Base-by-base conservation (phyloP, 805 yeast species). In the Yarrowia sp. region DNA sequence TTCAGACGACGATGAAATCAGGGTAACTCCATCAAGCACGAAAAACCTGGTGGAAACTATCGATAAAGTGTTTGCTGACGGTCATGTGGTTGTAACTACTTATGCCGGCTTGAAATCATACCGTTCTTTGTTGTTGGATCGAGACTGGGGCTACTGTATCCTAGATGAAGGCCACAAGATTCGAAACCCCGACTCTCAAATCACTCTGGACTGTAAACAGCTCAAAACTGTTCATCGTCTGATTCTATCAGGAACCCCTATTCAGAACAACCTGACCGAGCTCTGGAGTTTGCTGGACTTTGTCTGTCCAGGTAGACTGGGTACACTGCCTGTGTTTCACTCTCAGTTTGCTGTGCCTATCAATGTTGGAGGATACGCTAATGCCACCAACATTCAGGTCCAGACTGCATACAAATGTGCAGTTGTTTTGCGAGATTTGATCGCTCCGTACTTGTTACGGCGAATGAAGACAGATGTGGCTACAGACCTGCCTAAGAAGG, bases 391-490 rank as follows among this genome's bases (percentile, higher is more conserved):
- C 73, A 84, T 95, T 3, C 98, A 95, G 73, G 98, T 95, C 0
- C 98, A 93, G 73, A 87, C 98, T 0, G 97, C 98, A 1, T 92
- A 90, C 73, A 91, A 91, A 73, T 95, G 98, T 78, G 99, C 99
- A 0, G 95, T 92, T 4, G 87, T 93, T 2, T 77, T 95, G 62
- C 80, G 96, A 60, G 96, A 95, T 70, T 76, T 93, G 69, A 90
- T 95, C 10, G 85, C 96, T 3, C 99, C 99, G 0, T 95, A 92
- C 74, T 76, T 95, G 63, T 76, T 95, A 55, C 79, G 99, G 68
- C 79, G 99, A 58, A 86, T 95, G 74, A 95, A 95, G 74, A 84
- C 87, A 10, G 99, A 95, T 73, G 99, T 95, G 18, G 99, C 99
- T 0, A 87, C 90, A 65, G 99, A 95, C 73, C 76, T 95, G 53